Evolutionary conservation across 495 filamentous ascomycete species (phyloP).

Genomic region (Aspergillus egyptiacus): DNA sequence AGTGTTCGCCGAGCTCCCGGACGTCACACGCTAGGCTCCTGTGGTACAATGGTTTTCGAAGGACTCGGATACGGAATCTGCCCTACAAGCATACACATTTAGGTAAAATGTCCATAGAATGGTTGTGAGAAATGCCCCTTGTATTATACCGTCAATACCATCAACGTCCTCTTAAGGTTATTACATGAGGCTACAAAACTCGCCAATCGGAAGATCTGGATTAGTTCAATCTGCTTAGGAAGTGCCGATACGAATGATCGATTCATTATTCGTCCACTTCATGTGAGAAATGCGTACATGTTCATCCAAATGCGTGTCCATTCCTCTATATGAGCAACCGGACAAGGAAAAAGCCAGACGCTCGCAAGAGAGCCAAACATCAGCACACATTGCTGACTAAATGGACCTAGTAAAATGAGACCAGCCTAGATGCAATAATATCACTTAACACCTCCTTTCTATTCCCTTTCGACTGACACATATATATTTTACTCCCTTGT

Average conservation of each 20-base stretch:
- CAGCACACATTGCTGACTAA: conserved; percentile 1
- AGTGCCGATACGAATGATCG: not conserved
- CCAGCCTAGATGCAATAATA: conserved; percentile 4
- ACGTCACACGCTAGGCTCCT: conserved; percentile 28
- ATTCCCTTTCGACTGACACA: conserved; percentile 82
- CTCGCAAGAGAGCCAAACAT: not conserved
- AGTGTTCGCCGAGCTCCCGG: conserved; percentile 5
- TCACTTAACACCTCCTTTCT: conserved; percentile 47
- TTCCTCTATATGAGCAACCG: not conserved
- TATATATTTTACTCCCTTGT: conserved; percentile 97
- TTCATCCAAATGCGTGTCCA: conserved; percentile 2
- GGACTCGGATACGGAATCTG: not conserved
- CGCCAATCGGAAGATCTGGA: not conserved
- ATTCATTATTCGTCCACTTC: not conserved
- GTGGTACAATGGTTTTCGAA: not conserved
- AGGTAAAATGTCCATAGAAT: not conserved
- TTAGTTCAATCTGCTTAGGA: not conserved
- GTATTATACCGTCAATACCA: conserved; percentile 7
- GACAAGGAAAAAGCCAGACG: not conserved
- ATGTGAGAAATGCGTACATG: not conserved
- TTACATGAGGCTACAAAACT: not conserved
- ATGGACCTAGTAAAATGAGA: not conserved
- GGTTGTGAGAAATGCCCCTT: not conserved
- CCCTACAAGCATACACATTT: not conserved
- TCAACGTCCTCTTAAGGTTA: not conserved